Percentiles rank a stretch among this genome's conserved stretches.
Conservation (phyloP, 345 rosid species). For the Salix brachista region DNA sequence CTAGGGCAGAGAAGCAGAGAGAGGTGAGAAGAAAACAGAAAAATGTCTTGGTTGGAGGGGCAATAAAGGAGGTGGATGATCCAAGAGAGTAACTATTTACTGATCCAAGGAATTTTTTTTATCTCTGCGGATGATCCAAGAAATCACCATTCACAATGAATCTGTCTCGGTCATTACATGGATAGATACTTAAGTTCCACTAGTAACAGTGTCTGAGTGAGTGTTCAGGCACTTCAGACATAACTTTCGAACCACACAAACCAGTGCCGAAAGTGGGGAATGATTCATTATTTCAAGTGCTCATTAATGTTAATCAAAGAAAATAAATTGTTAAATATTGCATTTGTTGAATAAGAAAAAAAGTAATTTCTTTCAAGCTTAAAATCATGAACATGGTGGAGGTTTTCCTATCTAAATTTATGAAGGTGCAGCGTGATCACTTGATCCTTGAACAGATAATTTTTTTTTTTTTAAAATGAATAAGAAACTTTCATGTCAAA, state of each 20-base stretch:
- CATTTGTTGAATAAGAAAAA: background rate
- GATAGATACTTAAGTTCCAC: constrained; percentile 6
- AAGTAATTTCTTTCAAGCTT: constrained; percentile 2
- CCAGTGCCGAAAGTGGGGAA: constrained; percentile 4
- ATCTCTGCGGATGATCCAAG: constrained; percentile 29
- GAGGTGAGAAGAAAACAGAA: background rate
- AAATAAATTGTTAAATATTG: background rate
- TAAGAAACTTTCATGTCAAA: background rate
- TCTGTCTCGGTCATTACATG: background rate
- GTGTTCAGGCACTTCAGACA: constrained; percentile 4
- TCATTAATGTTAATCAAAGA: constrained; percentile 4
- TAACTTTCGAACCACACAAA: constrained; percentile 26
- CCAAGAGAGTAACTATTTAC: constrained; percentile 18
- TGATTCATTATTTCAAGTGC: constrained; percentile 7
- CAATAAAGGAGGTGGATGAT: constrained; percentile 14
- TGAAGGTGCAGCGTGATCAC: background rate
- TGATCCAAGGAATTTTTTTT: constrained; percentile 20
- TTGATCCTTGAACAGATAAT: too few species aligned
- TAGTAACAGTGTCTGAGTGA: background rate
- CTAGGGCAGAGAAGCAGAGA: background rate
- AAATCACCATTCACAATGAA: constrained; percentile 10
- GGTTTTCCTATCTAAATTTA: background rate
- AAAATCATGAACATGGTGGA: background rate
- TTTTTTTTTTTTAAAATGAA: too few species aligned
- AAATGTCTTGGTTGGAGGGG: background rate